A percentile compares a stretch with the other conserved stretches of the same genome.
Evolutionary conservation across 495 filamentous ascomycete genomes (phyloP).

Genomic region (Xylaria longipes): DNA sequence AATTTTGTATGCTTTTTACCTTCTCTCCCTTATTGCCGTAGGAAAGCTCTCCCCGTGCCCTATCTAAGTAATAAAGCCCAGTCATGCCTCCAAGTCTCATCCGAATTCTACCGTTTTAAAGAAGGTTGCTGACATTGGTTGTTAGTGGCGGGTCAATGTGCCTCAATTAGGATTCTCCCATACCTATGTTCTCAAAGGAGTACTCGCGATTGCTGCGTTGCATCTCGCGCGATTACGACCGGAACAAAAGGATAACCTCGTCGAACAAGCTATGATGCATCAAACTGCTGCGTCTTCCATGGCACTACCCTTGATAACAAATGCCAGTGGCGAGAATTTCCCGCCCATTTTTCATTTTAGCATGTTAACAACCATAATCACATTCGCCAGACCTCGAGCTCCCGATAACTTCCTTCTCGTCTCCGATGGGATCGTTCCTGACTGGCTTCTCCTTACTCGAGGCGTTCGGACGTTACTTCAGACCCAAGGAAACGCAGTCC

Average conservation of each 20-base stretch:
- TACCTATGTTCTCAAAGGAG: slow-evolving; percentile 57
- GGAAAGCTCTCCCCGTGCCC: not conserved
- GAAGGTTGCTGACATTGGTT: slow-evolving; percentile 1
- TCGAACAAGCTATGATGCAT: slow-evolving; percentile 56
- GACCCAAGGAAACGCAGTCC: slow-evolving; percentile 32
- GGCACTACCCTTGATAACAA: slow-evolving; percentile 53
- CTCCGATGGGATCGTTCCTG: slow-evolving; percentile 45
- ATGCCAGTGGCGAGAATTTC: slow-evolving; percentile 54
- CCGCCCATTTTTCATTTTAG: slow-evolving; percentile 61
- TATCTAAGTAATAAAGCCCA: not conserved
- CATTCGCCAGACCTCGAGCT: slow-evolving; percentile 55
- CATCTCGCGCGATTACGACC: slow-evolving; percentile 54
- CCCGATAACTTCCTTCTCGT: slow-evolving; percentile 49
- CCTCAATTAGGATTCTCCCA: slow-evolving; percentile 55
- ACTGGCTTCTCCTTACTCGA: slow-evolving; percentile 50
- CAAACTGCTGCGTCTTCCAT: slow-evolving; percentile 54
- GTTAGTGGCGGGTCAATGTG: slow-evolving; percentile 43
- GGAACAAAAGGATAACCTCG: slow-evolving; percentile 46
- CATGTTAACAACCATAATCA: slow-evolving; percentile 55
- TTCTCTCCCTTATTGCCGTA: not conserved
- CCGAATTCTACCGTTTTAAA: not conserved
- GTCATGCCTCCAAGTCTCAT: not conserved
- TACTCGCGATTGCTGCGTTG: slow-evolving; percentile 58
- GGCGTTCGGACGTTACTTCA: slow-evolving; percentile 48
- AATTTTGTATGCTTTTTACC: slow-evolving; percentile 23